Evolutionary conservation across 345 rosid genomes (phyloP), one percentile per base, ranked within the genome.

Genomic region (Erodium maritimum): DNA sequence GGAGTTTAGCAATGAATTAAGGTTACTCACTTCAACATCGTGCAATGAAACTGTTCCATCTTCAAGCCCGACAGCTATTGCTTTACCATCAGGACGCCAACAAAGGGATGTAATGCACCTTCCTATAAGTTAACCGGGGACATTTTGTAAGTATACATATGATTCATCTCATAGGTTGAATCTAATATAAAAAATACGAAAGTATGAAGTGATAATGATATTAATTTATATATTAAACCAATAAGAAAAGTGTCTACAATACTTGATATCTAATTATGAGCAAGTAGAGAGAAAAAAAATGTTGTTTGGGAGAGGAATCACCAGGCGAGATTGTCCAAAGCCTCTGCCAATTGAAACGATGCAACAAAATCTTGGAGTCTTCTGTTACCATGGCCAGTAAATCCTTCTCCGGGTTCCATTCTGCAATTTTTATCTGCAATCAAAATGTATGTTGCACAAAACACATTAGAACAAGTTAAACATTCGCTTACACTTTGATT

Each of bases 61-160:
- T 68, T 88, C 95, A 0, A 84, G 86, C 51, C 98, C 96, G 60
- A 88, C 77, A 51, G 90, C 95, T 62, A 86, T 72, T 12, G 86
- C 95, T 65, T 91, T 88, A 56, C 93, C 93, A 67, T 84, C 95
- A 48, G 90, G 95, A 77, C 84, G 88, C 95, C 95, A 91, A 56
- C 96, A 91, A 67, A 82, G 66, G 18, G 93, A 86, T 23, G 87
- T 77, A 56, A 82, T 70, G 29, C 69, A 48, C 74, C 74, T 82
- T 67, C 95, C 96, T 88, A 54, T 14, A 52, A 65, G 62, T 18
- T 54, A 54, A 48, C 34, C 2, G 18, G 23, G 19, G 16, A 34
- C 25, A 21, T 19, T 55, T 3, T 37, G 48, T 14, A 56, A 22
- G 20, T 23, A 19, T 20, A 50, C 11, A 61, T 17, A 5, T 11